A percentile compares a stretch with the other conserved stretches of the same genome.
Conservation (phyloP, 2,329 filamentous ascomycete genomes). For the Ophiostoma pallidulum region DNA sequence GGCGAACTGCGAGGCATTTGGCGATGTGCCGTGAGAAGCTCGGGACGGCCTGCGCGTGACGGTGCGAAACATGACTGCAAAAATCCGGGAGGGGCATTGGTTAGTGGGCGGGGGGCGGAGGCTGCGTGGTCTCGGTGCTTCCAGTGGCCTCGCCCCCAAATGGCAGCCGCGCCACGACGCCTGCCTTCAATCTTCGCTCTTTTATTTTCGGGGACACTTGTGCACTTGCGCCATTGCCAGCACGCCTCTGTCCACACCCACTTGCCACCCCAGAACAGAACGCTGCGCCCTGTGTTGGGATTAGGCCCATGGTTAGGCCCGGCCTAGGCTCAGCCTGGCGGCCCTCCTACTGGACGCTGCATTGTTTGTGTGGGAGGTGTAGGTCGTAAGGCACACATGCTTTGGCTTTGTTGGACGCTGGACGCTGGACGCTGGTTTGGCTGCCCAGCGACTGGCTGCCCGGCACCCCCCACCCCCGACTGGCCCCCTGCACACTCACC, state of each 20-base stretch:
- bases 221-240: no score
- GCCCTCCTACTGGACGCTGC: background rate
- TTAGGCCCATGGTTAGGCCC: background rate
- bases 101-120: background rate
- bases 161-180: no score
- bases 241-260: no score
- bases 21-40: background rate
- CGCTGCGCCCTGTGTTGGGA: no score
- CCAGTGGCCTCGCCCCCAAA: no score
- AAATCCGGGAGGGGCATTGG: no score
- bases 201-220: no score
- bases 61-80: no score
- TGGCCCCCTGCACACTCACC: constrained; percentile 1
- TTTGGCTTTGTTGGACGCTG: background rate
- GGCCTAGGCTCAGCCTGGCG: background rate
- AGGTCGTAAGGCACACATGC: constrained; percentile 8
- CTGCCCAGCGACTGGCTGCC: background rate
- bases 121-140: no score
- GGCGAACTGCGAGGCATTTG: background rate
- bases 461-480: background rate
- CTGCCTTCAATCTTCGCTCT: background rate
- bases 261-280: no score
- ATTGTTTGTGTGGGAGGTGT: no score
- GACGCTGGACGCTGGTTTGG: background rate
- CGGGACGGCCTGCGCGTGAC: background rate